Percentiles rank a stretch among this genome's conserved stretches.
These are phyloP conservation scores for Diversispora epigaea DNA, from an alignment of 192 early-diverging fungal species.

Conservation along the genomic window DNA sequence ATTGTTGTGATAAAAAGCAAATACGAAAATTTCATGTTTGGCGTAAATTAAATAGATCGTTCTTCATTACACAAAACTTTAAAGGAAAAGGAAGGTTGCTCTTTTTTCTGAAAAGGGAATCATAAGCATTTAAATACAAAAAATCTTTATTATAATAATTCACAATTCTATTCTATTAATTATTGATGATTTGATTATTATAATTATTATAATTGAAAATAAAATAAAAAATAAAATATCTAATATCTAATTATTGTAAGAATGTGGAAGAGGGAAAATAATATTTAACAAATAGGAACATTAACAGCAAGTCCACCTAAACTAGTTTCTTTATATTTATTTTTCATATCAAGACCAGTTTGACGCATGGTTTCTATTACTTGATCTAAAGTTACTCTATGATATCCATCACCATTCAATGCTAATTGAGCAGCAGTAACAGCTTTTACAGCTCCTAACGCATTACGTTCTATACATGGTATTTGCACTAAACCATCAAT, in stretches of 20 bases:
- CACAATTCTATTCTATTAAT: too few relatives aligned
- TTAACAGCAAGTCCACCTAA: slow-evolving; percentile 92
- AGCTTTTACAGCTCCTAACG: slow-evolving; percentile 92
- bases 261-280: neutral
- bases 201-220: too few relatives aligned
- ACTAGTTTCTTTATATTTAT: slow-evolving; percentile 96
- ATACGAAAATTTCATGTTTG: too few relatives aligned
- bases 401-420: slow-evolving; percentile 87
- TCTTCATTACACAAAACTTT: too few relatives aligned
- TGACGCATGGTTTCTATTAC: slow-evolving; percentile 96
- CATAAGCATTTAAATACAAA: too few relatives aligned
- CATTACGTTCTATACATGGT: slow-evolving; percentile 96
- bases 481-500: slow-evolving; percentile 92
- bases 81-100: too few relatives aligned
- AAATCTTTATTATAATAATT: too few relatives aligned
- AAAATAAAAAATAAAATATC: too few relatives aligned
- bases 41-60: too few relatives aligned
- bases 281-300: slow-evolving; percentile 69
- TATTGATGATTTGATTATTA: too few relatives aligned
- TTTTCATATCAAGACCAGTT: slow-evolving; percentile 88
- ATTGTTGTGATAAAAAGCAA: too few relatives aligned
- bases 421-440: slow-evolving; percentile 94
- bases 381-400: slow-evolving; percentile 90
- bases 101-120: too few relatives aligned
- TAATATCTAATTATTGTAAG: neutral